These are phyloP conservation scores for Penicillium sp. DNA, from an alignment of 2,329 filamentous ascomycete species.

Conservation along the genomic window DNA sequence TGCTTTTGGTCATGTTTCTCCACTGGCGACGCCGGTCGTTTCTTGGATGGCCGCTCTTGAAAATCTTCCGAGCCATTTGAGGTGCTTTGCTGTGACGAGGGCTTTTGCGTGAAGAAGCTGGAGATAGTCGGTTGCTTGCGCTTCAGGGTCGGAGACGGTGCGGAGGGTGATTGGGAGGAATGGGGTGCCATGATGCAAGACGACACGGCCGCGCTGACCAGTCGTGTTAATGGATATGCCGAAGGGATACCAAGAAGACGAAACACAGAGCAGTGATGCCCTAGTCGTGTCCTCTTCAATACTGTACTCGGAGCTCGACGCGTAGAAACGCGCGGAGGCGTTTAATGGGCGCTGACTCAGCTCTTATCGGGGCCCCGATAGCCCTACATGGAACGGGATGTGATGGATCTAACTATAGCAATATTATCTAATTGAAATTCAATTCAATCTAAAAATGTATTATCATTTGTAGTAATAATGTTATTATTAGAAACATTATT, in stretches of 20 bases:
- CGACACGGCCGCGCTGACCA: background rate
- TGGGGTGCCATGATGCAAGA: slow-evolving; percentile 30
- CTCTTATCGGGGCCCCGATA: slow-evolving; percentile 1
- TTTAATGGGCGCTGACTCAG: slow-evolving; percentile 29
- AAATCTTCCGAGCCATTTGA: slow-evolving; percentile 10
- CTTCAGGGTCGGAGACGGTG: slow-evolving; percentile 35
- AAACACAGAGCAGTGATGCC: background rate
- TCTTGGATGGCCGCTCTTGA: slow-evolving; percentile 7
- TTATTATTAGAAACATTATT: too few species aligned
- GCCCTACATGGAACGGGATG: too few species aligned
- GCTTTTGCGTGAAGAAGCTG: slow-evolving; percentile 73
- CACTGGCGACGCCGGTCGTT: slow-evolving; percentile 11
- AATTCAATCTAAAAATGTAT: too few species aligned
- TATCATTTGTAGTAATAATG: too few species aligned
- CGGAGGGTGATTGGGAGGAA: slow-evolving; percentile 33
- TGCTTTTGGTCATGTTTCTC: slow-evolving; percentile 3
- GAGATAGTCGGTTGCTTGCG: slow-evolving; percentile 70
- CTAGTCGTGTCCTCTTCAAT: slow-evolving; percentile 1
- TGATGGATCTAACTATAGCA: too few species aligned
- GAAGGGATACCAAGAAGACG: background rate
- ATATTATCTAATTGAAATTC: too few species aligned
- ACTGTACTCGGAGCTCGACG: slow-evolving; percentile 31
- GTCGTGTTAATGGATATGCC: background rate
- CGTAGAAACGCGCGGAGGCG: slow-evolving; percentile 29
- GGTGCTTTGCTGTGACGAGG: slow-evolving; percentile 24